These are phyloP conservation scores for Zelonia costaricensis DNA, from an alignment of 208 protist genomes.

Conservation along the genomic window DNA sequence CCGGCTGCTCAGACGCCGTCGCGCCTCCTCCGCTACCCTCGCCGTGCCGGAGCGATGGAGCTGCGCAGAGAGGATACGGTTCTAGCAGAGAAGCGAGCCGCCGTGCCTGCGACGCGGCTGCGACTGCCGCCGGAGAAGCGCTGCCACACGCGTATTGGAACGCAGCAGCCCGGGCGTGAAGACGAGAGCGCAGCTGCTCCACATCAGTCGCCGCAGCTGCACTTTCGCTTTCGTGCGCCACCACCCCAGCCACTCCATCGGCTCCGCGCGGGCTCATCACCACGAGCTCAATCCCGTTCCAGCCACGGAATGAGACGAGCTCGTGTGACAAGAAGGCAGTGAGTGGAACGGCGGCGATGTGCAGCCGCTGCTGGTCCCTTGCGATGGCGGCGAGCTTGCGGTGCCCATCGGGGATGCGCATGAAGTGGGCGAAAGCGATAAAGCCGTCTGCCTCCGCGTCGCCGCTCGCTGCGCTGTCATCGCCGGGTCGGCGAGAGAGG, in stretches of 20 bases:
- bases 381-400: conserved; percentile 31
- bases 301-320: conserved; percentile 29
- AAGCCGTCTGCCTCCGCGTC: conserved; percentile 10
- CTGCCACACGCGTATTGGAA: too few species aligned
- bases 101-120: too few species aligned
- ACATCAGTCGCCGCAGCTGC: too few species aligned
- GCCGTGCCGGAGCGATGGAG: too few species aligned
- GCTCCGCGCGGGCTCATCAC: conserved; percentile 25
- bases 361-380: conserved; percentile 19
- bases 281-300: conserved; percentile 46
- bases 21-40: background rate
- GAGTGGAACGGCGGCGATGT: conserved; percentile 41
- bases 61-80: background rate
- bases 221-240: too few species aligned
- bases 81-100: background rate
- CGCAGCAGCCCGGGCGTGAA: too few species aligned
- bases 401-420: conserved; percentile 59
- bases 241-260: too few species aligned
- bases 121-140: too few species aligned
- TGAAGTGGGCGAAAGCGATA: conserved; percentile 53
- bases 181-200: too few species aligned
- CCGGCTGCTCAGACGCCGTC: background rate
- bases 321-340: conserved; percentile 26
- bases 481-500: conserved; percentile 1
- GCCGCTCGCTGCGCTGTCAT: background rate